These are phyloP conservation scores for Wickerhamiella lipophila DNA, from an alignment of 805 yeast species.

Conservation along the genomic window DNA sequence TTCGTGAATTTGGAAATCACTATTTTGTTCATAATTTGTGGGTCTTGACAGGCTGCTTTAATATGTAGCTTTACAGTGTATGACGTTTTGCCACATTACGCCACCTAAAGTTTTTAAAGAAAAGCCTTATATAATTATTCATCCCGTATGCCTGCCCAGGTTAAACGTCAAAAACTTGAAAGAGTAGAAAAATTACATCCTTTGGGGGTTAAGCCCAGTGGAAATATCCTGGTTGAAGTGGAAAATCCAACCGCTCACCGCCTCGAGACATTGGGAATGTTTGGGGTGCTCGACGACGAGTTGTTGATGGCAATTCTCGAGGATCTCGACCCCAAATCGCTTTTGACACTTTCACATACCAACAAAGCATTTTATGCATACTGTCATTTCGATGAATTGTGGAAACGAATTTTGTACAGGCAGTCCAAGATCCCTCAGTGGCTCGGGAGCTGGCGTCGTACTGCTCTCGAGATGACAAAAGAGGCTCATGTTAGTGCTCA, in stretches of 20 bases:
- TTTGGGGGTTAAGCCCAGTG: constrained; percentile 61
- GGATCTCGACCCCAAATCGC: constrained; percentile 38
- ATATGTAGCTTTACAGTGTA: no score
- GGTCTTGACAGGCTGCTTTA: neutral
- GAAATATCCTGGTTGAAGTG: constrained; percentile 42
- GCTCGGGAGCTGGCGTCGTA: constrained; percentile 73
- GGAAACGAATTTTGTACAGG: constrained; percentile 50
- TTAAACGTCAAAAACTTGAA: neutral
- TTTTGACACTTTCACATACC: constrained; percentile 41
- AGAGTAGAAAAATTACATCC: constrained; percentile 41
- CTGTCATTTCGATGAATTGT: constrained; percentile 61
- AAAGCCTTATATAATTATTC: no score
- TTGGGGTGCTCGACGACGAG: constrained; percentile 50
- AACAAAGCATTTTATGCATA: constrained; percentile 64
- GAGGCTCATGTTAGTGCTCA: constrained; percentile 18
- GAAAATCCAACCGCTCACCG: constrained; percentile 14
- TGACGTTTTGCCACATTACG: no score
- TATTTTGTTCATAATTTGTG: constrained; percentile 38
- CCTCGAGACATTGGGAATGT: constrained; percentile 18
- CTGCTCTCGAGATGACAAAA: constrained; percentile 33
- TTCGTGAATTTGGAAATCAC: constrained; percentile 46
- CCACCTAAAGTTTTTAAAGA: neutral
- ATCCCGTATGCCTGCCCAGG: no score
- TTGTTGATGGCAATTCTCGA: constrained; percentile 42
- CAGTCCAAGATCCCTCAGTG: constrained; percentile 35